Conservation (phyloP, 2,329 filamentous ascomycete species). For the Pseudopithomyces chartarum region DNA sequence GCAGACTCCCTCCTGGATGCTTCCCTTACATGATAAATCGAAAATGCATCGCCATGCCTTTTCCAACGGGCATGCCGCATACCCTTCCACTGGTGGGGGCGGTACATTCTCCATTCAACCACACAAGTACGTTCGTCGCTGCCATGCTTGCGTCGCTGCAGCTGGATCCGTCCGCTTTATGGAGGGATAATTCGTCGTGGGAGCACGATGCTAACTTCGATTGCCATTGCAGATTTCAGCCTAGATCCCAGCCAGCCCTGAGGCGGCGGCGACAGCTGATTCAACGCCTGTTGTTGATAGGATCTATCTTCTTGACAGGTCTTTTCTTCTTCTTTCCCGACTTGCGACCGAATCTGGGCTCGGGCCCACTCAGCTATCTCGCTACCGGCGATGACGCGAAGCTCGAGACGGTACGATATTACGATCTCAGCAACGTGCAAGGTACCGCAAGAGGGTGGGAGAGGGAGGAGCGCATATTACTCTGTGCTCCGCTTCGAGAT, state of each 20-base stretch:
- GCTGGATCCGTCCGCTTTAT: conserved; percentile 21
- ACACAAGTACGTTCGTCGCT: conserved; percentile 69
- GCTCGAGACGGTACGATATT: conserved; percentile 94
- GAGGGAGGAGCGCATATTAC: conserved; percentile 88
- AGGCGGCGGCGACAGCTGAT: conserved; percentile 76
- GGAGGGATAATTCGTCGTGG: conserved; percentile 23
- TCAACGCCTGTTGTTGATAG: conserved; percentile 65
- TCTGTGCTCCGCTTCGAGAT: conserved; percentile 93
- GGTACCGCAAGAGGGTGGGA: conserved; percentile 95
- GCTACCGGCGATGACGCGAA: conserved; percentile 72
- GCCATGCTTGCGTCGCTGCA: conserved; percentile 28
- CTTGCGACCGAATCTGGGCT: conserved; percentile 66
- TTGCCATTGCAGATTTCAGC: conserved; percentile 72
- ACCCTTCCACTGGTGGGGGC: conserved; percentile 68
- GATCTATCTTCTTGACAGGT: conserved; percentile 62
- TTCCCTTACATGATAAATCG: conserved; percentile 64
- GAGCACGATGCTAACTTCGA: conserved; percentile 36
- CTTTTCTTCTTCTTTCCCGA: conserved; percentile 78
- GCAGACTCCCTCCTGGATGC: conserved; percentile 53
- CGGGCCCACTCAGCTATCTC: conserved; percentile 71
- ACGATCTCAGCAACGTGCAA: conserved; percentile 89
- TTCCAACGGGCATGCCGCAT: conserved; percentile 74
- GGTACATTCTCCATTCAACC: conserved; percentile 84
- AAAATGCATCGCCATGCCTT: conserved; percentile 90
- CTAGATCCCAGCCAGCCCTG: conserved; percentile 74